Percentiles rank a stretch among this genome's conserved stretches.
Evolutionary conservation across 768 basidiomycete species (phyloP).

Genomic region (Boletus rufocinnamomeus): DNA sequence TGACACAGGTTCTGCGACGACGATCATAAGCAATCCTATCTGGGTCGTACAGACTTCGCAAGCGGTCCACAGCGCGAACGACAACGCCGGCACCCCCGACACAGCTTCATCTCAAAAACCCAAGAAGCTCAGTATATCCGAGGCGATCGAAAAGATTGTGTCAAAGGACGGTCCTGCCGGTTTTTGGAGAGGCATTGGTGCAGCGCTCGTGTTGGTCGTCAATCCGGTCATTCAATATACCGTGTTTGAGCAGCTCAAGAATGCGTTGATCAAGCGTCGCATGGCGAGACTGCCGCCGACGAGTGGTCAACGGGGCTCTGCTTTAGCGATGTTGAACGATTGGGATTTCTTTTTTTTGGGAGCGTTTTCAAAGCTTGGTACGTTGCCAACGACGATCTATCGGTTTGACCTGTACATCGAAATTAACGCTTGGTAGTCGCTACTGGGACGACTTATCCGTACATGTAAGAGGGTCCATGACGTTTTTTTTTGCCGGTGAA

Average conservation of each 20-base stretch:
- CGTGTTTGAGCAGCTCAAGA: constrained; percentile 93
- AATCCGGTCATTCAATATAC: constrained; percentile 97
- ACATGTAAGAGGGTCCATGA: constrained; percentile 51
- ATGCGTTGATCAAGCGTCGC: constrained; percentile 66
- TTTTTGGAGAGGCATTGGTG: constrained; percentile 92
- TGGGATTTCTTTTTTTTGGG: constrained; percentile 95
- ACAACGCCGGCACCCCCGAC: constrained; percentile 23
- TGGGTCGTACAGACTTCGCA: constrained; percentile 97
- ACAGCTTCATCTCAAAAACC: constrained; percentile 46
- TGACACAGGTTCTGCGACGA: constrained; percentile 77
- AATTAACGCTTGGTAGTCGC: constrained; percentile 39
- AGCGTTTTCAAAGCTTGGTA: constrained; percentile 87
- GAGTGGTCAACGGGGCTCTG: constrained; percentile 41
- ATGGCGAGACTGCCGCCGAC: constrained; percentile 54
- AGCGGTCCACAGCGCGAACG: constrained; percentile 60
- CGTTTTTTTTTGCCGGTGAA: neutral
- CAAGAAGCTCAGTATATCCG: constrained; percentile 62
- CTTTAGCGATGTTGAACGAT: constrained; percentile 63
- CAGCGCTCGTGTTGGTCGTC: constrained; percentile 89
- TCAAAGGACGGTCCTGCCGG: constrained; percentile 72
- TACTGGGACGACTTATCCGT: constrained; percentile 68
- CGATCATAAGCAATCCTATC: constrained; percentile 88
- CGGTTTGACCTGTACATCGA: neutral
- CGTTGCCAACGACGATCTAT: constrained; percentile 13
- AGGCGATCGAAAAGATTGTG: constrained; percentile 69